Percentiles rank a stretch among this genome's conserved stretches.
These are phyloP conservation scores for Emericellopsis atlantica DNA, from an alignment of 2,329 filamentous ascomycete genomes.

Conservation along the genomic window DNA sequence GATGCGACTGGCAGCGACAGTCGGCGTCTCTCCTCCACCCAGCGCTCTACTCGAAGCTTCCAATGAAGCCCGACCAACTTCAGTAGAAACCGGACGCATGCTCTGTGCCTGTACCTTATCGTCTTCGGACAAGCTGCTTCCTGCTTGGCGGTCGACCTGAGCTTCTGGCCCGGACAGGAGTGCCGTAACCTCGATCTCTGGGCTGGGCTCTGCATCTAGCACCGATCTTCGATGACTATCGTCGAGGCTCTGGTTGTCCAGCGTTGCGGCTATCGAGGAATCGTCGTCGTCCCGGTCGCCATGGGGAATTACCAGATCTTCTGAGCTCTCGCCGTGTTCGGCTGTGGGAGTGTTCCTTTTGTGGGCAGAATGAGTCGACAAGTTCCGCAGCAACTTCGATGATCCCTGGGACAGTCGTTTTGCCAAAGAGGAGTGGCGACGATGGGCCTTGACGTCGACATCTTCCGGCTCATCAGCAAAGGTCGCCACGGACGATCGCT, in stretches of 20 bases:
- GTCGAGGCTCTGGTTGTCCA: slow-evolving; percentile 37
- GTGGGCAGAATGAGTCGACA: slow-evolving; percentile 16
- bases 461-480: slow-evolving; percentile 49
- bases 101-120: background rate
- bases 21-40: slow-evolving; percentile 1
- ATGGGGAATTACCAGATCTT: slow-evolving; percentile 28
- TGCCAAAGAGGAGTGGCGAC: slow-evolving; percentile 24
- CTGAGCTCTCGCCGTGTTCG: slow-evolving; percentile 25
- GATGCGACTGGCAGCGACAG: background rate
- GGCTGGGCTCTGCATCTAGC: slow-evolving; percentile 8
- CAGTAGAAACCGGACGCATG: background rate
- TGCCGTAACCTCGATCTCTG: slow-evolving; percentile 25
- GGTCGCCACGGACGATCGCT: slow-evolving; percentile 55
- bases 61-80: background rate
- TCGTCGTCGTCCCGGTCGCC: slow-evolving; percentile 23
- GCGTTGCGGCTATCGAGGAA: slow-evolving; percentile 43
- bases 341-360: slow-evolving; percentile 1
- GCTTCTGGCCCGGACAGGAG: slow-evolving; percentile 14
- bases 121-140: background rate
- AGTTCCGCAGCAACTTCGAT: slow-evolving; percentile 17
- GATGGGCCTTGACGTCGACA: slow-evolving; percentile 7
- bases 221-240: slow-evolving; percentile 22
- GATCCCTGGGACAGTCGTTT: slow-evolving; percentile 30
- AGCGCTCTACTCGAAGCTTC: background rate
- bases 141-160: background rate